These are phyloP conservation scores for Arthrobotrys megalospora DNA, from an alignment of 2,329 filamentous ascomycete species.

Conservation along the genomic window DNA sequence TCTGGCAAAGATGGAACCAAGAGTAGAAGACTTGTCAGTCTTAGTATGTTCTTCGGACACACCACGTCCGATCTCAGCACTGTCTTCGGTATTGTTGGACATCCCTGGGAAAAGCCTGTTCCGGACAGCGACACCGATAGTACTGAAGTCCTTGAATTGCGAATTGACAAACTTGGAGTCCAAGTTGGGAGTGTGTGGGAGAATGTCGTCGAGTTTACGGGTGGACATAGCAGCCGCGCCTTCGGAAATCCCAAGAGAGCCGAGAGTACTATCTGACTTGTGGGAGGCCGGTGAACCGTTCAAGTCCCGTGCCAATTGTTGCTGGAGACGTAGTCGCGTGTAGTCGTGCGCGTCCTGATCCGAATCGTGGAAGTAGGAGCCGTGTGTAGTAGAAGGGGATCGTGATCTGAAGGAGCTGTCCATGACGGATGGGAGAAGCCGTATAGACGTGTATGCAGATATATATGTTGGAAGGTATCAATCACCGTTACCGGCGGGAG, in stretches of 20 bases:
- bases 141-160: slow-evolving; percentile 55
- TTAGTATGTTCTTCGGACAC: slow-evolving; percentile 43
- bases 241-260: slow-evolving; percentile 47
- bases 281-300: slow-evolving; percentile 27
- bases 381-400: slow-evolving; percentile 49
- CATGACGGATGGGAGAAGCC: slow-evolving; percentile 34
- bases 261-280: slow-evolving; percentile 40
- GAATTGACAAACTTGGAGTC: slow-evolving; percentile 55
- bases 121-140: slow-evolving; percentile 51
- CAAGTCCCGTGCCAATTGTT: slow-evolving; percentile 47
- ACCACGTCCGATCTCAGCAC: slow-evolving; percentile 51
- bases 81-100: slow-evolving; percentile 52
- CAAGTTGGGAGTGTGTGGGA: slow-evolving; percentile 39
- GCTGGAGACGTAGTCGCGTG: slow-evolving; percentile 53
- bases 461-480: not conserved
- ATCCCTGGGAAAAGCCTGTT: slow-evolving; percentile 52
- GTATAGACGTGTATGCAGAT: not conserved
- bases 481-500: slow-evolving; percentile 27
- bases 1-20: slow-evolving; percentile 41
- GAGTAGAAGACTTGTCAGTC: slow-evolving; percentile 49
- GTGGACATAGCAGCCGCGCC: slow-evolving; percentile 58
- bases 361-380: slow-evolving; percentile 56
- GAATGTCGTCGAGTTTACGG: slow-evolving; percentile 43
- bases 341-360: slow-evolving; percentile 59
- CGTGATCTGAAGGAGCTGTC: slow-evolving; percentile 49